phyloP scores from a whole-genome alignment of 495 filamentous ascomycete genomes.

The Parachaetomium inaequale region DNA sequence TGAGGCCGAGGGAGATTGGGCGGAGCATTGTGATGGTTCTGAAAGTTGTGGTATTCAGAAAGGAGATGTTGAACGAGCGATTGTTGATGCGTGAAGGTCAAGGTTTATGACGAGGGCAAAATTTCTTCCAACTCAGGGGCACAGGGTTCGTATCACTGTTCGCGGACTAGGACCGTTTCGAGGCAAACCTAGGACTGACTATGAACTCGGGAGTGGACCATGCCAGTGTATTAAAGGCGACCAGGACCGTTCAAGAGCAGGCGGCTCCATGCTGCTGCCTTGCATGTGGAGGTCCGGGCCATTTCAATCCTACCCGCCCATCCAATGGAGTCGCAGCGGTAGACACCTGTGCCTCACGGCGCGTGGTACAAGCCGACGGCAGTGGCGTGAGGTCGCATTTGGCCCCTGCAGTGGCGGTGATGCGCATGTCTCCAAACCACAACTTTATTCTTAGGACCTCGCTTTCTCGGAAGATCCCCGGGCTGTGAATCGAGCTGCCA shows the following conservation, averaged over 20 bases:
- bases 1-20: conserved; percentile 17
- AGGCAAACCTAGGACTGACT: background rate
- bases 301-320: background rate
- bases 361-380: background rate
- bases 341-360: background rate
- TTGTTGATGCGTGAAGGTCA: background rate
- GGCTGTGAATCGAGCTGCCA: background rate
- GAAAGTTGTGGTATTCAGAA: background rate
- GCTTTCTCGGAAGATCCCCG: no score
- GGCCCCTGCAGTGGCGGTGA: background rate
- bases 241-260: background rate
- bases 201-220: background rate
- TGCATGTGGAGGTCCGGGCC: background rate
- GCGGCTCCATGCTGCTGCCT: background rate
- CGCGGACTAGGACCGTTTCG: no score
- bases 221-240: background rate
- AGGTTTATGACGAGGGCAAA: no score
- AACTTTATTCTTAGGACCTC: no score
- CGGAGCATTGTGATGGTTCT: conserved; percentile 10
- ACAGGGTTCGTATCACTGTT: no score
- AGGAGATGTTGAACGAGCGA: background rate
- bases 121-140: no score
- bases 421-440: no score
- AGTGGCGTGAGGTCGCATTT: background rate
- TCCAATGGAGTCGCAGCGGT: background rate